Conservation (phyloP, 148 eudicot species). For the Chenopodium berlandieri region DNA sequence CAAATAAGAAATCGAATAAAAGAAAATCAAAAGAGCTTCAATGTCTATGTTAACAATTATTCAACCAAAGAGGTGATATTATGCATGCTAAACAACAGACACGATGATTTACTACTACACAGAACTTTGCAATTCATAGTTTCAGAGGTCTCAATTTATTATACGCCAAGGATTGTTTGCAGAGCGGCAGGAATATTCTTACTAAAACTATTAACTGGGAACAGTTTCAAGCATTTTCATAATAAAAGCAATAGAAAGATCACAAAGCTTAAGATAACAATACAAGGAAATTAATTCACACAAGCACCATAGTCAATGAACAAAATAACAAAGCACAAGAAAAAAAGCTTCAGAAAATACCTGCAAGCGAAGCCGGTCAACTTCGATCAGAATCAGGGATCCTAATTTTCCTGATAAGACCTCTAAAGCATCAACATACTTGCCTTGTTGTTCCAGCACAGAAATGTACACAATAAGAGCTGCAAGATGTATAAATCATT, state of each 20-base stretch:
- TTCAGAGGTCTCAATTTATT: not conserved
- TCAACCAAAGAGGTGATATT: not conserved
- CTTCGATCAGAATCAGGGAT: conserved; percentile 70
- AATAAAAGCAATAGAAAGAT: not conserved
- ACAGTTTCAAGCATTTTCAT: not conserved
- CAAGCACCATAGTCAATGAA: not conserved
- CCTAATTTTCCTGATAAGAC: conserved; percentile 83
- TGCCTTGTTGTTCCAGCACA: conserved; percentile 82
- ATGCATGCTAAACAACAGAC: too few species aligned
- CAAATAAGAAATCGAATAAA: conserved; percentile 38
- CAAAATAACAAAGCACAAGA: not conserved
- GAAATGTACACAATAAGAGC: conserved; percentile 90
- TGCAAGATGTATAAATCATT: conserved; percentile 40
- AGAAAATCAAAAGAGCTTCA: not conserved
- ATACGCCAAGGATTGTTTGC: not conserved
- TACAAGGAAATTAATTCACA: not conserved
- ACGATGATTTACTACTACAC: not conserved
- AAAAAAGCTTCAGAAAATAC: conserved; percentile 47
- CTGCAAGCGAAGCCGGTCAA: conserved; percentile 82
- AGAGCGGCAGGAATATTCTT: not conserved
- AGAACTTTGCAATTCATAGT: not conserved
- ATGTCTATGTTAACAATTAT: not conserved
- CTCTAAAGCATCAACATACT: conserved; percentile 78
- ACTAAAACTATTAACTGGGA: not conserved
- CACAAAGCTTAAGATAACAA: not conserved